Evolutionary conservation across 768 basidiomycete genomes (phyloP).

Genomic region (Pleurotus sapidus): DNA sequence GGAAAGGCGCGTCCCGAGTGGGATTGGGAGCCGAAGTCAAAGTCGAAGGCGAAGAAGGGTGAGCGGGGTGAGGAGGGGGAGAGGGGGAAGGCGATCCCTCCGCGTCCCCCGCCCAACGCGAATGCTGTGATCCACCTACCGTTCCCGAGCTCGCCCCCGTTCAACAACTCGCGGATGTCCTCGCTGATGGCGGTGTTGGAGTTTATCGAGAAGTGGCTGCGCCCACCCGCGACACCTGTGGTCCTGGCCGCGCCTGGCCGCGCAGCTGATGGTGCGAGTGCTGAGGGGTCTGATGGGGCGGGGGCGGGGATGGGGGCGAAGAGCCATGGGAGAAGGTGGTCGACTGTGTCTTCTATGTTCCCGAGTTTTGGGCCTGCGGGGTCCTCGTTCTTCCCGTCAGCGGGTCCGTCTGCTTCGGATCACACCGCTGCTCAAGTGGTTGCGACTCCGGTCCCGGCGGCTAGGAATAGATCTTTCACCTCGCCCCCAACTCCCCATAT

Average conservation of each 20-base stretch:
- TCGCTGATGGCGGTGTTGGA: constrained; percentile 60
- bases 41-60: too few species aligned
- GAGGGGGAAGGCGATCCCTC: too few species aligned
- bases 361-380: constrained; percentile 31
- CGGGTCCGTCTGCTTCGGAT: background rate
- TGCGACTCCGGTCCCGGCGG: background rate
- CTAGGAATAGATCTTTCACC: constrained; percentile 13
- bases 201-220: constrained; percentile 66
- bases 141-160: constrained; percentile 68
- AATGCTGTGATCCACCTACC: constrained; percentile 71
- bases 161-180: constrained; percentile 49
- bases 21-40: too few species aligned
- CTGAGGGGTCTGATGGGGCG: too few species aligned
- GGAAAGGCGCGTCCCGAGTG: too few species aligned
- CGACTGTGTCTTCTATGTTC: constrained; percentile 38
- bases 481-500: constrained; percentile 10
- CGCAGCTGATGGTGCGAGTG: constrained; percentile 7
- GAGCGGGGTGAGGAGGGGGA: too few species aligned
- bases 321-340: constrained; percentile 34
- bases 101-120: constrained; percentile 69
- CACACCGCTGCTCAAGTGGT: background rate
- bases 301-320: too few species aligned
- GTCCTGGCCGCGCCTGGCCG: constrained; percentile 8
- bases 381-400: constrained; percentile 16
- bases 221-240: constrained; percentile 33